Evolutionary conservation across 306 rosid species (phyloP).

Genomic region (Inga leiocalycina): DNA sequence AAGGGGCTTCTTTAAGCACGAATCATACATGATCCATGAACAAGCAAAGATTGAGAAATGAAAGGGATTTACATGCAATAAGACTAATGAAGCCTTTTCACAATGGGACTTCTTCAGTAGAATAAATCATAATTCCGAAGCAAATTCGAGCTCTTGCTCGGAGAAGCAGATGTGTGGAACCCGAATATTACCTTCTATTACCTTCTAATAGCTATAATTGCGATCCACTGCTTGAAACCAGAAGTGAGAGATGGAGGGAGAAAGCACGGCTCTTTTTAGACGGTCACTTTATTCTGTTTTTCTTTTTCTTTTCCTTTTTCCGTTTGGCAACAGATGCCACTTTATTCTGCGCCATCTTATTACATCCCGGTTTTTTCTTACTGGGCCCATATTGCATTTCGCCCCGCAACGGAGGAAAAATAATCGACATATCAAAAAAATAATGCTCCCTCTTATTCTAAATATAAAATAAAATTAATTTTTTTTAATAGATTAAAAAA

Average conservation of each 20-base stretch:
- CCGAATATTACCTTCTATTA: not conserved
- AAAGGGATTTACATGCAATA: not conserved
- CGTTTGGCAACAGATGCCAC: not conserved
- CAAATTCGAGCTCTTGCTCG: not conserved
- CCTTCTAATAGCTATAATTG: not conserved
- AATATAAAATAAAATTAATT: too few relatives aligned
- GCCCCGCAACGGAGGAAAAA: too few relatives aligned
- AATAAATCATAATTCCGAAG: not conserved
- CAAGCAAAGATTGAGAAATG: not conserved
- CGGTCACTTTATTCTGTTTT: slow-evolving; percentile 29
- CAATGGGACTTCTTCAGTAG: not conserved
- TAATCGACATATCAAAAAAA: too few relatives aligned
- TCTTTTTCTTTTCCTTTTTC: too few relatives aligned
- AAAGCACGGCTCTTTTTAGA: not conserved
- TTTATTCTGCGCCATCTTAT: slow-evolving; percentile 31
- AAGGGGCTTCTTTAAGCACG: not conserved
- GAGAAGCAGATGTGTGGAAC: not conserved
- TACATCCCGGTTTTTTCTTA: not conserved
- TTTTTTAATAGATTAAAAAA: too few relatives aligned
- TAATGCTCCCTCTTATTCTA: too few relatives aligned
- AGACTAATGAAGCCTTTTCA: not conserved
- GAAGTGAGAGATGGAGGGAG: slow-evolving; percentile 1
- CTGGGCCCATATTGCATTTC: too few relatives aligned
- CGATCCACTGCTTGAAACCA: not conserved
- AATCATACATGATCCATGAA: not conserved